Percentiles rank a stretch among this genome's conserved stretches.
Conservation (phyloP, 176 grass and related monocot genomes). For the Aegilops tauschii region DNA sequence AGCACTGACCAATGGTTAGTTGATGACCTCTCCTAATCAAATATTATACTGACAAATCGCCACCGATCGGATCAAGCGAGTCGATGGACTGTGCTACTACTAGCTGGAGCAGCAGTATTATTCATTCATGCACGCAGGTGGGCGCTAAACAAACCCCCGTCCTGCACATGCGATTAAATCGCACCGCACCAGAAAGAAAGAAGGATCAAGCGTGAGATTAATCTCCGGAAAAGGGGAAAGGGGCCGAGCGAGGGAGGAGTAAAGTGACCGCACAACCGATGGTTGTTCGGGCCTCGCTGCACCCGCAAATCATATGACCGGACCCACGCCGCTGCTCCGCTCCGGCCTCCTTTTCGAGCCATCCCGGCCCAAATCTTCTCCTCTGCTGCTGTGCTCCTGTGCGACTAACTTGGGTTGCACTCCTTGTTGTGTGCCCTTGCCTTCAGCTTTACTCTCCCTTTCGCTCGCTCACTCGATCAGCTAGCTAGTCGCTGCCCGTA, state of each 20-base stretch:
- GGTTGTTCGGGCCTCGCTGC: slow-evolving; percentile 46
- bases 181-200: background rate
- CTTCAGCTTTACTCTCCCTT: slow-evolving; percentile 39
- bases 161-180: slow-evolving; percentile 23
- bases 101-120: background rate
- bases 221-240: background rate
- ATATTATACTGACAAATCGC: background rate
- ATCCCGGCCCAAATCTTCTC: no score
- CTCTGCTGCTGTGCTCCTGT: background rate
- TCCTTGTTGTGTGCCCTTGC: slow-evolving; percentile 30
- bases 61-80: slow-evolving; percentile 18
- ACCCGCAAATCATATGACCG: slow-evolving; percentile 38
- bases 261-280: slow-evolving; percentile 70
- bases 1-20: background rate
- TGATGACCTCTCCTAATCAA: background rate
- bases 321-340: background rate
- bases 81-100: no score
- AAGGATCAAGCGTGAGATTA: background rate
- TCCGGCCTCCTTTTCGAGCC: background rate
- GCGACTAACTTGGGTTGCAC: slow-evolving; percentile 59
- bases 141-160: background rate
- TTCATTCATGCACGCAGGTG: background rate
- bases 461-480: background rate
- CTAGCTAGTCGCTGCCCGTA: background rate
- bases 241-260: background rate